phyloP scores from a whole-genome alignment of 441 rosid species.

The Manihot esculenta region DNA sequence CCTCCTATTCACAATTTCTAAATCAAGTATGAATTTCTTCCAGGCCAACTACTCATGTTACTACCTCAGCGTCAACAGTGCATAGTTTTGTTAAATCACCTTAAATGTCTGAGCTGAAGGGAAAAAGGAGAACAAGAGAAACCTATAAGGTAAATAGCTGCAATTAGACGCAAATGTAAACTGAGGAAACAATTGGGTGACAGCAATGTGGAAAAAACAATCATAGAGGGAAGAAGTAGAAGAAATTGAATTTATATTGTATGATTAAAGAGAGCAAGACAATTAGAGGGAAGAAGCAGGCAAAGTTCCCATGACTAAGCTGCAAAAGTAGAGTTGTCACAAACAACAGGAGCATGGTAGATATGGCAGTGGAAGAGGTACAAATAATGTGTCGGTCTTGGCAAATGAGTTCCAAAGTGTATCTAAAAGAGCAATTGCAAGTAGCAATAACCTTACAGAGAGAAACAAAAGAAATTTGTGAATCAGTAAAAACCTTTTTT shows the following conservation, averaged over 20 bases:
- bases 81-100: background rate
- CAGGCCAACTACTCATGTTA: background rate
- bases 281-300: background rate
- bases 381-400: background rate
- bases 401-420: background rate
- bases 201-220: background rate
- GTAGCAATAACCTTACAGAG: too few relatives aligned
- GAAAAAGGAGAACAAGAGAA: background rate
- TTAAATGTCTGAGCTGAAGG: background rate
- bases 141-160: background rate
- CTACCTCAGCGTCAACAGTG: background rate
- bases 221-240: too few relatives aligned
- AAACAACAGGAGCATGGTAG: background rate
- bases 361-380: background rate
- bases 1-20: background rate
- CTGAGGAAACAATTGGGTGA: background rate
- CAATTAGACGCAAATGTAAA: background rate
- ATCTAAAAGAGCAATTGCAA: too few relatives aligned
- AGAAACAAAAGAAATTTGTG: too few relatives aligned
- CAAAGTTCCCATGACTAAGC: background rate
- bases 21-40: background rate
- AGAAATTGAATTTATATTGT: background rate
- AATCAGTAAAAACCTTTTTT: too few relatives aligned
- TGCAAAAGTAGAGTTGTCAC: background rate
- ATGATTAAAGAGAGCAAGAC: background rate